These are phyloP conservation scores for Heritiera littoralis DNA, from an alignment of 345 rosid species.

Conservation along the genomic window DNA sequence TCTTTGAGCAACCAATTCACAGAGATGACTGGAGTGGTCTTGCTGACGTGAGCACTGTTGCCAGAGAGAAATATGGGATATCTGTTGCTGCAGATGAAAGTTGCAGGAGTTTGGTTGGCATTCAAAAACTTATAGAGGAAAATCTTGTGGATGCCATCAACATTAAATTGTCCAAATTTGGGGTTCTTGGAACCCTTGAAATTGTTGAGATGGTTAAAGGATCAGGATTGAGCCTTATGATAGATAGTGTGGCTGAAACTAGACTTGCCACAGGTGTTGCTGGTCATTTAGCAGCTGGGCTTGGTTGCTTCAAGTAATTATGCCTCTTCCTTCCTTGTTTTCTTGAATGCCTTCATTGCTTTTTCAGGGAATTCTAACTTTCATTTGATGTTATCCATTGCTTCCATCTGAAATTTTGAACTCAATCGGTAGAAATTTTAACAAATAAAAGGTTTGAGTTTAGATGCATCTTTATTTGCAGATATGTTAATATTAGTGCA, in stretches of 20 bases:
- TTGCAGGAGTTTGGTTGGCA: conserved; percentile 15
- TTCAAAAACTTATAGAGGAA: conserved; percentile 13
- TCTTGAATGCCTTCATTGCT: background rate
- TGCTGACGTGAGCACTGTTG: conserved; percentile 17
- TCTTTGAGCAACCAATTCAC: conserved; percentile 25
- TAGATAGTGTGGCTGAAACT: conserved; percentile 16
- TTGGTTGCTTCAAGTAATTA: conserved; percentile 23
- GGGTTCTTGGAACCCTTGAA: conserved; percentile 23
- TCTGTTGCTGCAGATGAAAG: conserved; percentile 24
- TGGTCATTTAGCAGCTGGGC: conserved; percentile 25
- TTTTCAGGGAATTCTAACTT: background rate
- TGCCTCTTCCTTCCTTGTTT: background rate
- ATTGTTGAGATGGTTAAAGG: conserved; percentile 12
- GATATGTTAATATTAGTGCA: conserved; percentile 17
- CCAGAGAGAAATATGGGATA: conserved; percentile 22
- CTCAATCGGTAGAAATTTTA: background rate
- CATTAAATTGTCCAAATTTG: conserved; percentile 26
- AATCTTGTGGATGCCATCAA: conserved; percentile 21
- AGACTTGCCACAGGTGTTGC: conserved; percentile 27
- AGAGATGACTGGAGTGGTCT: conserved; percentile 28
- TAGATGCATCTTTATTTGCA: background rate
- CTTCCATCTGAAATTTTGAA: background rate
- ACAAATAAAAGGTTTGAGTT: background rate
- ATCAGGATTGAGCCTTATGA: conserved; percentile 20
- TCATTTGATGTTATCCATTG: background rate